Evolutionary conservation across 805 yeast genomes (phyloP).

Genomic region (Hanseniaspora guilliermondii): DNA sequence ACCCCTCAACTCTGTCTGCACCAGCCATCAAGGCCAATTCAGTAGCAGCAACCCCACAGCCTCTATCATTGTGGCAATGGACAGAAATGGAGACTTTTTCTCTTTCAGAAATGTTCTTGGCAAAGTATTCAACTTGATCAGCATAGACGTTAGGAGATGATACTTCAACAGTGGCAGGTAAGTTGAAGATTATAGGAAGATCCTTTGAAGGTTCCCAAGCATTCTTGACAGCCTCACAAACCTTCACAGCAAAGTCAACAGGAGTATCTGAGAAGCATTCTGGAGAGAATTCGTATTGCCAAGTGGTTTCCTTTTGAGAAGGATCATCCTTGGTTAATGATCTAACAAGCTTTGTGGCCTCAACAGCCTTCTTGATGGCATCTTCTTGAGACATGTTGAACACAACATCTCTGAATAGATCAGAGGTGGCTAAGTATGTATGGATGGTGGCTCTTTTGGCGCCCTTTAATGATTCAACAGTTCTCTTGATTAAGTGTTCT

Average conservation of each 20-base stretch:
- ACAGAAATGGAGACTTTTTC: constrained; percentile 59
- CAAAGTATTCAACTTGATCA: constrained; percentile 67
- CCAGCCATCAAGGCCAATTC: constrained; percentile 72
- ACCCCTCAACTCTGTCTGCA: constrained; percentile 75
- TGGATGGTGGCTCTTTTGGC: constrained; percentile 64
- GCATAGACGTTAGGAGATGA: constrained; percentile 67
- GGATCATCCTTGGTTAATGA: constrained; percentile 69
- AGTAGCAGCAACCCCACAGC: constrained; percentile 74
- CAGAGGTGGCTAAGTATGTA: constrained; percentile 65
- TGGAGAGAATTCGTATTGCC: constrained; percentile 69
- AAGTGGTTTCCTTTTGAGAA: constrained; percentile 43
- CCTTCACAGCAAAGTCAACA: constrained; percentile 57
- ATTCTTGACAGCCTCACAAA: constrained; percentile 66
- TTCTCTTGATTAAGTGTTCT: constrained; percentile 59
- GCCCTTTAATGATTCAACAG: constrained; percentile 60
- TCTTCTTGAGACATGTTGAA: constrained; percentile 60
- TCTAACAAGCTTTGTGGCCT: constrained; percentile 54
- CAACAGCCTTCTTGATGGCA: constrained; percentile 55
- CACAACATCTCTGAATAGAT: constrained; percentile 61
- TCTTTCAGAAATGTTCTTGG: constrained; percentile 54
- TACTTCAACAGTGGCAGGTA: constrained; percentile 74
- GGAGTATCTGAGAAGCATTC: constrained; percentile 70
- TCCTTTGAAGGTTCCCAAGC: constrained; percentile 73
- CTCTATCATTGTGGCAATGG: constrained; percentile 71
- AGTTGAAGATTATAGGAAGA: constrained; percentile 61